phyloP scores from a whole-genome alignment of 805 yeast genomes.

The Yarrowia osloensis region DNA sequence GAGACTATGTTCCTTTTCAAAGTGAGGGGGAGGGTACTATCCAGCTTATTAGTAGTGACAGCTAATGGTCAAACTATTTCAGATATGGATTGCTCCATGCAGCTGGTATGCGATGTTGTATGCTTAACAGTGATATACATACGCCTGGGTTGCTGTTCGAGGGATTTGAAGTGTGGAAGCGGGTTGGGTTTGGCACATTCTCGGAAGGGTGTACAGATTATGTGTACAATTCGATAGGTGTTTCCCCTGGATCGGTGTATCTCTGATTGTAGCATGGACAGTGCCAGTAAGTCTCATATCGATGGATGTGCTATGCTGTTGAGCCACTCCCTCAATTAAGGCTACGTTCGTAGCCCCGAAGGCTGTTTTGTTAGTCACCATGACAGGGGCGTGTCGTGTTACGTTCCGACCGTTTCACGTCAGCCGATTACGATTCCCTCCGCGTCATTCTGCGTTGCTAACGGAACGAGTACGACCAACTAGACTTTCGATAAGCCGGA shows the following conservation, averaged over 20 bases:
- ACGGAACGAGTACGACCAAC: neutral
- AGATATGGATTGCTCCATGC: conserved; percentile 4
- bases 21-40: neutral
- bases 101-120: neutral
- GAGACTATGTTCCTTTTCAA: neutral
- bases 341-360: no score
- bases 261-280: no score
- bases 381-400: neutral
- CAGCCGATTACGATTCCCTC: neutral
- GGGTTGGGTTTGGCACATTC: no score
- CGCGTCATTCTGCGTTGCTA: conserved; percentile 7
- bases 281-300: no score
- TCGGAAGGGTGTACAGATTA: no score
- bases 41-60: conserved; percentile 1
- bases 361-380: neutral
- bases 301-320: no score
- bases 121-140: conserved; percentile 9
- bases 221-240: no score
- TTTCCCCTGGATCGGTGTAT: no score
- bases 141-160: conserved; percentile 8
- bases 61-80: neutral
- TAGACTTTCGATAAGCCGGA: conserved; percentile 2
- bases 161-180: conserved; percentile 10
- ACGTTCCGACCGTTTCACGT: neutral
- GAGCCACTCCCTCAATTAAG: no score